Evolutionary conservation across 139 green algal species (phyloP), one percentile per base, ranked within the genome.

Genomic region (Chlorella sp.): DNA sequence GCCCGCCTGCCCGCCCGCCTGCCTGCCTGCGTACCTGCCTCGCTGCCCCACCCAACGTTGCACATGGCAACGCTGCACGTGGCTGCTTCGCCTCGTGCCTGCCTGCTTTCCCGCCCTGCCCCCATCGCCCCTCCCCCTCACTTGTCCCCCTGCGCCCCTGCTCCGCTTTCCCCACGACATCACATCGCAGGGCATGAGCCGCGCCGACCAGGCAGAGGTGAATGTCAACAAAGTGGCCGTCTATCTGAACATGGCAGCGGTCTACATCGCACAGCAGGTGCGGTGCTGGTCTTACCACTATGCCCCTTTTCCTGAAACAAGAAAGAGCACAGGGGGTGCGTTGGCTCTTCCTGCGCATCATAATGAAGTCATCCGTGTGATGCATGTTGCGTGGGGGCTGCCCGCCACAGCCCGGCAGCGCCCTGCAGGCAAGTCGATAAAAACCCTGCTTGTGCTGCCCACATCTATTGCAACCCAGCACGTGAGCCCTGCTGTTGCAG

Each of bases 191-290:
- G 95, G 91, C 7, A 26, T 90, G 32, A 91, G 64, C 34, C 37
- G 81, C 4, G 89, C 93, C n/a, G 95, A 97, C 69, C 87, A 95
- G 81, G 89, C 40, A 0, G 95, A 97, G 83, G 92, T 97, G 64
- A 64, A 91, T 24, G 15, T 69, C 37, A 96, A 96, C 91, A 83
- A 80, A 22, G 90, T 93, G 18, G 86, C 91, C 2, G 93, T 93
- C 15, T 89, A 94, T 57, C 89, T 95, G 30, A 96, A 96, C 89
- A 92, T 96, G 68, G 95, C 94, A 24, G 94, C 95, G 4, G 93
- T 93, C 15, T 83, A 94, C 73, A 86, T 96, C 85, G 91, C 61
- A 11, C 60, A 89, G 53, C 57, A 92, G 84, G 87, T 81, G 37
- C 7, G 85, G 4, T 77, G 69, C 28, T 19, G 48, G n/a, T 26